Base-by-base conservation (phyloP, 371 early-diverging fungal genomes). In the Lichtheimia corymbifera region DNA sequence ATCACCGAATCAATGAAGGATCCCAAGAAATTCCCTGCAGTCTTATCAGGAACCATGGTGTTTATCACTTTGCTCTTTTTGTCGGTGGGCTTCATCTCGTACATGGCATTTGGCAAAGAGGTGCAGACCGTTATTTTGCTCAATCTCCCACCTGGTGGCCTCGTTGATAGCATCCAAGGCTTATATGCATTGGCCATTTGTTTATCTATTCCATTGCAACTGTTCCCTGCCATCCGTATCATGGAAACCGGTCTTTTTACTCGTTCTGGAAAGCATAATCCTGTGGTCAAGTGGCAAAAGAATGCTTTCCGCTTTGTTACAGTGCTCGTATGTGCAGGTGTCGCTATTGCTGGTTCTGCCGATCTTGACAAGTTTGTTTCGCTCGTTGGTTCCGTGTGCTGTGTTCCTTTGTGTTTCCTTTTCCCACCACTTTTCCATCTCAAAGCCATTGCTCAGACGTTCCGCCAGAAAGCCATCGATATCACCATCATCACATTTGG, bases 141-240 rank as follows among this genome's bases (percentile, higher is more conserved):
- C 45, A 93, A 93, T 69, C 66, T 95, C 58, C 95, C 93, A 5
- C 73, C 76, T 7, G 74, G 73, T n/a, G 76, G 70, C 13, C 43
- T 82, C 20, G 87, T 89, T 27, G 80, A 84, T 61, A 65, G 76
- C 22, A 76, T 93, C 17, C 93, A 93, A 66, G 82, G 83, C 44
- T 70, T 93, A 24, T 95, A 95, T 69, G 90, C 91, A 5, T 62
- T 93, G 44, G 94, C 94, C 24, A 93, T 95, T 60, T 82, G 91
- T 70, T 76, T 93, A 6, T 89, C 92, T 3, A 92, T 93, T 62
- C 96, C 96, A 4, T 72, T 95, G 20, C 88, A 88, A 45, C 80
- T 93, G 18, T 95, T 93, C 79, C 94, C 96, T n/a, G 90, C 90
- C 14, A 86, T 93, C 53, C 87, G 93, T 71, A 95, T 95, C 66